Evolutionary conservation across 1,139 yeast genomes (phyloP), one percentile per base, ranked within the genome.

Genomic region (Debaryomyces udenii): DNA sequence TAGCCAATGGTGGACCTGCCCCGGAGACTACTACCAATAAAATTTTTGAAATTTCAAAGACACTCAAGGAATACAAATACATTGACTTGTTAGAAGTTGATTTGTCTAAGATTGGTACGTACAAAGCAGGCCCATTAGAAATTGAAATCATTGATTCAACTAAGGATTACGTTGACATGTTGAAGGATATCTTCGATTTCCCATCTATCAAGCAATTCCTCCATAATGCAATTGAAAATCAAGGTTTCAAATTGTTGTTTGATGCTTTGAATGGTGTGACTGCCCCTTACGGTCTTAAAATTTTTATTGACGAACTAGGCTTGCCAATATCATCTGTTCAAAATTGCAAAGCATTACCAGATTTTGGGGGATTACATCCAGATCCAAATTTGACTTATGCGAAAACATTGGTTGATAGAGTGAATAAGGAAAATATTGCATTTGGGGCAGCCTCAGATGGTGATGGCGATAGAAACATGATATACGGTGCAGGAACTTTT

Each of bases 361-460:
- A 93, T 66, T 93, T 93, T 58, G 99, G 99, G 47, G 99, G 99
- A 1, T 76, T 91, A 54, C 99, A 93, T 64, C 99, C 99, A 13
- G 99, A 93, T 66, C 99, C 99, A 50, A 93, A 93, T 67, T 78
- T 93, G 64, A 91, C 98, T 13, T 94, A 94, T 59, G 99, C 99
- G 9, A 81, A 79, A 50, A 80, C 96, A 10, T 75, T 93, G 50
- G 99, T 93, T 22, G 86, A 81, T 39, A 78, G 80, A 51, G 99
- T 93, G 10, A 97, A 93, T 61, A 62, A 68, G 22, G 86, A 86
- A 48, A 70, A 80, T 45, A 86, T 91, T 52, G 89, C 94, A 6
- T 91, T 93, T 65, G 99, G 99, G 51, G 99, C 99, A 29, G 99
- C 99, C 5, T 86, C 96, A 13, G 99, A 93, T 61, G 99, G 99